Conservation (phyloP, 768 basidiomycete genomes). For the Pholiota microspora region DNA sequence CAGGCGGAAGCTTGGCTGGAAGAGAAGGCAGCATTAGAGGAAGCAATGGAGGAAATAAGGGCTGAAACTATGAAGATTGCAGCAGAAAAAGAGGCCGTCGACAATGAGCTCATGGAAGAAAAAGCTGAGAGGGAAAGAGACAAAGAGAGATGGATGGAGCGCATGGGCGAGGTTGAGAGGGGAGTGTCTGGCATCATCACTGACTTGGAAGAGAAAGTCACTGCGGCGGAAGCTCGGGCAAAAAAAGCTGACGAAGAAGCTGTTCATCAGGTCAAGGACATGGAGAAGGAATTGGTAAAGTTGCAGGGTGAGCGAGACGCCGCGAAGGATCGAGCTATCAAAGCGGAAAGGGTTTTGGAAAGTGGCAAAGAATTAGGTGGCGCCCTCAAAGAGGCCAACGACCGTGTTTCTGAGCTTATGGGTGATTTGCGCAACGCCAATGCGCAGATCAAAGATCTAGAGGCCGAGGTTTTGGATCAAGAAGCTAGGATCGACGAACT, state of each 20-base stretch:
- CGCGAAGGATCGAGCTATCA: conserved; percentile 57
- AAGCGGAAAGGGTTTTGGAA: conserved; percentile 64
- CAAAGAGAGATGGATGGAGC: conserved; percentile 67
- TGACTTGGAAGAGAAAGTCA: conserved; percentile 58
- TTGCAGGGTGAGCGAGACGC: conserved; percentile 52
- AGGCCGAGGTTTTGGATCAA: conserved; percentile 55
- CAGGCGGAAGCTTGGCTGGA: conserved; percentile 69
- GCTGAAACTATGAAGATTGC: conserved; percentile 45
- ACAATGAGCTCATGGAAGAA: conserved; percentile 52
- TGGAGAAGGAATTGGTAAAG: conserved; percentile 43
- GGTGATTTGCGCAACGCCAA: conserved; percentile 61
- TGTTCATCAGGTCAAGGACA: conserved; percentile 37
- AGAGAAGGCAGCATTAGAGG: conserved; percentile 61
- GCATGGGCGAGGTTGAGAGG: conserved; percentile 69
- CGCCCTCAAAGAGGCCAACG: conserved; percentile 64
- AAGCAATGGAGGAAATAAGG: conserved; percentile 47
- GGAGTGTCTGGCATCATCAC: conserved; percentile 66
- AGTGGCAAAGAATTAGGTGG: conserved; percentile 67
- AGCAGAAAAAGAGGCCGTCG: conserved; percentile 43
- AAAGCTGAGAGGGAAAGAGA: conserved; percentile 57
- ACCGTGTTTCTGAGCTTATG: conserved; percentile 51
- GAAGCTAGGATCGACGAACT: conserved; percentile 53
- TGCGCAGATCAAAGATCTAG: conserved; percentile 55
- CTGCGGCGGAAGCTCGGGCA: conserved; percentile 47
- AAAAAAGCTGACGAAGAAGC: conserved; percentile 39